phyloP scores from a whole-genome alignment of 108 stramenopile genomes.

The Stephanodiscus minutulus region DNA sequence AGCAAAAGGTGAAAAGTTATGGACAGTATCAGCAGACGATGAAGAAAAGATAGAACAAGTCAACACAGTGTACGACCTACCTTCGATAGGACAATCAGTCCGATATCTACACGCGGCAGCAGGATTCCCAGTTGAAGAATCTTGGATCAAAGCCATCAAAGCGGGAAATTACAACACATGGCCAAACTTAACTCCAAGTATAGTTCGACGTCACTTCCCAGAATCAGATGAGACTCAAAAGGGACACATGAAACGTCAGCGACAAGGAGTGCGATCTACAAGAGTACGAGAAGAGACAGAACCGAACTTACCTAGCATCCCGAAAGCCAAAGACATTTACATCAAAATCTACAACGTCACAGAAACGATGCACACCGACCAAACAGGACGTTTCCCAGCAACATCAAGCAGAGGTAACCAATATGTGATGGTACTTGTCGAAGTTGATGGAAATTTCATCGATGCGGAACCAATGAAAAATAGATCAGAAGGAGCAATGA shows the following conservation, averaged over 20 bases:
- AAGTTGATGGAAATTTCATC: conserved; percentile 50
- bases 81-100: background rate
- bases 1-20: background rate
- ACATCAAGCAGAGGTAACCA: conserved; percentile 31
- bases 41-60: background rate
- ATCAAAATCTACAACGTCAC: too few relatives aligned
- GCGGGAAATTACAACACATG: conserved; percentile 16
- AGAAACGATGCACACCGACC: conserved; percentile 49
- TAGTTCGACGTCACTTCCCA: conserved; percentile 15
- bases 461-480: conserved; percentile 22
- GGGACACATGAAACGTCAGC: conserved; percentile 24
- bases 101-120: conserved; percentile 26
- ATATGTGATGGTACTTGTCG: conserved; percentile 41
- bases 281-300: background rate
- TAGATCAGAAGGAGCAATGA: background rate
- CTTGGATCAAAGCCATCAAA: conserved; percentile 9
- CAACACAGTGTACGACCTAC: background rate
- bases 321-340: conserved; percentile 16
- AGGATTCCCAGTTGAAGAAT: conserved; percentile 24
- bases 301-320: background rate
- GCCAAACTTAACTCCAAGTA: conserved; percentile 10
- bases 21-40: background rate
- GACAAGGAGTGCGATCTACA: conserved; percentile 27
- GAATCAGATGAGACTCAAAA: conserved; percentile 26
- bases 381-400: conserved; percentile 36